phyloP scores from a whole-genome alignment of 179 eudicot species.

The Silene vulgaris region DNA sequence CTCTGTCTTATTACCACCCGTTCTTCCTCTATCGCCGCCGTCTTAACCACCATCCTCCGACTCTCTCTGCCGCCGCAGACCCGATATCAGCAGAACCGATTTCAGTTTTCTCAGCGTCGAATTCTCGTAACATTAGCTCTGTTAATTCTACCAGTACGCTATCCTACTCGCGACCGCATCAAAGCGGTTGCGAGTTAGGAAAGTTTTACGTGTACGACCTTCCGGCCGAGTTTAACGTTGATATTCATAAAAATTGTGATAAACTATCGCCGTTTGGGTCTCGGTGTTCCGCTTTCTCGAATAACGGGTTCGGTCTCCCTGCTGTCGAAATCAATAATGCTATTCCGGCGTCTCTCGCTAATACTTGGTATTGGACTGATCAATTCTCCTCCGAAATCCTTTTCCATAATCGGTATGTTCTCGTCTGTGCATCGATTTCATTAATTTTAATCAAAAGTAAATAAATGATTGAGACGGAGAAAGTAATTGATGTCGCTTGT shows the following conservation, averaged over 20 bases:
- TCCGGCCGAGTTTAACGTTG: conserved; percentile 49
- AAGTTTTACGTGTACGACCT: conserved; percentile 61
- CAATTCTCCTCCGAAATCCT: conserved; percentile 66
- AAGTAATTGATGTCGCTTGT: too few relatives aligned
- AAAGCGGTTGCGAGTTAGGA: conserved; percentile 30
- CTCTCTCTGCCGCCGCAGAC: background rate
- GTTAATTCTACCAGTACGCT: background rate
- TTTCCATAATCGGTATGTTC: conserved; percentile 36
- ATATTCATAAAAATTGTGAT: conserved; percentile 49
- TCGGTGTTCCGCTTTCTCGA: conserved; percentile 50
- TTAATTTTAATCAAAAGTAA: background rate
- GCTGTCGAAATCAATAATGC: conserved; percentile 33
- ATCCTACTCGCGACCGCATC: background rate
- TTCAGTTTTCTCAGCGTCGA: background rate
- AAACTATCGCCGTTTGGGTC: conserved; percentile 55
- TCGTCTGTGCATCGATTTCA: too few relatives aligned
- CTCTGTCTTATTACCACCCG: conserved; percentile 32
- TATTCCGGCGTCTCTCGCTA: conserved; percentile 35
- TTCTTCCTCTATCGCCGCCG: background rate
- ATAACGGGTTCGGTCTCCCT: conserved; percentile 55
- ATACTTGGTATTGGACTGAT: conserved; percentile 73
- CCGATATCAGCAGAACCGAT: conserved; percentile 28
- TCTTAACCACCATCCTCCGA: background rate
- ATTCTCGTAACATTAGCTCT: background rate
- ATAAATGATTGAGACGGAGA: too few relatives aligned